Base-by-base conservation (phyloP, 805 yeast genomes). In the Isabelozyma gotoi region DNA sequence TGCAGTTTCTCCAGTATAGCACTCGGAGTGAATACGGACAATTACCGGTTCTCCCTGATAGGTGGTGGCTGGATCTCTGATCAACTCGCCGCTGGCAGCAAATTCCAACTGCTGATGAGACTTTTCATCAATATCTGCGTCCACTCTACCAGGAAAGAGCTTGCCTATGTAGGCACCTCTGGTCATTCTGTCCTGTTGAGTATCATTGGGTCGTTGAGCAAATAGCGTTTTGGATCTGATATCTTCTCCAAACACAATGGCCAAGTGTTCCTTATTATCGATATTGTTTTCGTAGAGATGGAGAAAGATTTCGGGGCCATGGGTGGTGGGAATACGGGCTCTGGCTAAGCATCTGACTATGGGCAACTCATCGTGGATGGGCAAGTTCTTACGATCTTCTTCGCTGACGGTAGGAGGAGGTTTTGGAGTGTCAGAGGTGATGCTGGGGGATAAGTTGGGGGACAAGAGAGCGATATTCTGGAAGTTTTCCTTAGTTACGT, bases 1-100 rank as follows among this genome's bases (percentile, higher is more conserved):
- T 7, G 97, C 98, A 1, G 97, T 94, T 61, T 94, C 99, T 2
- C 99, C 99, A 0, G 99, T 94, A 69, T 92, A 94, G 66, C 99
- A 94, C 62, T 94, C 99, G 3, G 96, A 86, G 61, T 94, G 99
- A 52, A 94, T 90, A 47, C 99, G 76, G 3, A 86, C 96, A 49
- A 92, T 65, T 1, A 84, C 82, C 3, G 82, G 76, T 15, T 73
- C 71, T 20, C 55, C 47, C 32, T 42, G 39, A 42, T 50, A 62
- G 14, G 68, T 61, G n/a, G 70, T 65, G 18, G 38, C 43, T 12
- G 47, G 31, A n/a, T 61, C 64, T 63, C 48, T 56, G 46, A 47
- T 49, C 54, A 59, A 57, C 17, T 62, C 56, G n/a, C 75, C 76
- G 11, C 45, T 34, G 4, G 41, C 53, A 47, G 56, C 71, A 61